Conservation (phyloP, 495 filamentous ascomycete genomes). For the Penicillium taxi region DNA sequence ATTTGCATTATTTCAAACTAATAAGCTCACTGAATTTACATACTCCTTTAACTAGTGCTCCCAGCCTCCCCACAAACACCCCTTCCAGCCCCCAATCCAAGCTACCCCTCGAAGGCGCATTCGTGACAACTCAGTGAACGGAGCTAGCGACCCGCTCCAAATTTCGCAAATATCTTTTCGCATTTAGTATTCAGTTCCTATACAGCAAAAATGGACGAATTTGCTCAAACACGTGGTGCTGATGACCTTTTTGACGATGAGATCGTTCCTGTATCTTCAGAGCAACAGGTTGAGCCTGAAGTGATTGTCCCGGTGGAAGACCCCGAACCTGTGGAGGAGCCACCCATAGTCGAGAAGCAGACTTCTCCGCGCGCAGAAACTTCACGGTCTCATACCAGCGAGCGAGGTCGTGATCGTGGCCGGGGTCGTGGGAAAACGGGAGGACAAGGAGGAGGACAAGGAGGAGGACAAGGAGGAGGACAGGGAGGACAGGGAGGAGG, state of each 20-base stretch:
- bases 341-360: conserved; percentile 12
- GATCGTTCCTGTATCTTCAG: conserved; percentile 51
- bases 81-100: conserved; percentile 11
- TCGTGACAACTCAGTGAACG: too few relatives aligned
- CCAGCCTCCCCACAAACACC: conserved; percentile 18
- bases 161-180: not conserved
- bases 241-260: conserved; percentile 70
- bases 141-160: not conserved
- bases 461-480: conserved; percentile 18
- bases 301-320: conserved; percentile 15
- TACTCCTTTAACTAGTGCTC: too few relatives aligned
- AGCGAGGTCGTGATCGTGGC: conserved; percentile 31
- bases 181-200: not conserved
- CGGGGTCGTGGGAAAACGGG: conserved; percentile 31
- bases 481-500: conserved; percentile 5
- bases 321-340: conserved; percentile 9
- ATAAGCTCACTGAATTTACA: too few relatives aligned
- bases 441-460: conserved; percentile 15
- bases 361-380: conserved; percentile 16
- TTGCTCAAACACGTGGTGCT: conserved; percentile 57
- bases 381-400: too few relatives aligned
- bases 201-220: conserved; percentile 36
- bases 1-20: too few relatives aligned
- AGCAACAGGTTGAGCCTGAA: conserved; percentile 25
- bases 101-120: conserved; percentile 21